These are phyloP conservation scores for Barbatosphaeria neglecta DNA, from an alignment of 495 filamentous ascomycete species.

Conservation along the genomic window DNA sequence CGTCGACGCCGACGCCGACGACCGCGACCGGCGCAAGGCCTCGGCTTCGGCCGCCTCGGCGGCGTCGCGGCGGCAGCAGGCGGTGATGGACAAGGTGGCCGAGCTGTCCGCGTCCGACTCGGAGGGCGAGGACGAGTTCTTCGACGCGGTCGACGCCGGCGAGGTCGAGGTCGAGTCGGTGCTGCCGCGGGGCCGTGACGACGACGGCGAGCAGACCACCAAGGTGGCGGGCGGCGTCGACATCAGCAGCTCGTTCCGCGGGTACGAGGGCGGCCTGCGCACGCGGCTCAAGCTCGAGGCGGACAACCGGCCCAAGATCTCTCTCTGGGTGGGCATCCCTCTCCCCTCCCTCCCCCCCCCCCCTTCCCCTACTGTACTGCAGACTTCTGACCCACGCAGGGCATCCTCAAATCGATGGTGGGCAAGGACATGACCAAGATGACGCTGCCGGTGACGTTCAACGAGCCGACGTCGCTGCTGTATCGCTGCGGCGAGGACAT, in stretches of 20 bases:
- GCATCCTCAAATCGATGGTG: constrained; percentile 98
- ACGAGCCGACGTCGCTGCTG: constrained; percentile 94
- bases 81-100: constrained; percentile 47
- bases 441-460: constrained; percentile 97
- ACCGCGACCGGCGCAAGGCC: too few species aligned
- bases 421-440: constrained; percentile 99
- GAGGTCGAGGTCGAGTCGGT: constrained; percentile 64
- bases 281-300: constrained; percentile 75
- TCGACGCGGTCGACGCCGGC: constrained; percentile 90
- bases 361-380: too few species aligned
- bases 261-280: constrained; percentile 80
- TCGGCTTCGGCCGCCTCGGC: constrained; percentile 29
- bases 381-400: constrained; percentile 43
- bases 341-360: too few species aligned
- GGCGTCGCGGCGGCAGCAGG: constrained; percentile 44
- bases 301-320: constrained; percentile 87
- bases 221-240: constrained; percentile 40
- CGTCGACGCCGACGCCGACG: too few species aligned
- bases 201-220: constrained; percentile 25
- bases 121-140: constrained; percentile 88
- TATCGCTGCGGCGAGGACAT: constrained; percentile 94
- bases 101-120: constrained; percentile 67
- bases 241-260: constrained; percentile 67
- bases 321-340: constrained; percentile 84
- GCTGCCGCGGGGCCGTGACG: too few species aligned